These are phyloP conservation scores for Gossypium gossypioides DNA, from an alignment of 441 rosid genomes.

Conservation along the genomic window DNA sequence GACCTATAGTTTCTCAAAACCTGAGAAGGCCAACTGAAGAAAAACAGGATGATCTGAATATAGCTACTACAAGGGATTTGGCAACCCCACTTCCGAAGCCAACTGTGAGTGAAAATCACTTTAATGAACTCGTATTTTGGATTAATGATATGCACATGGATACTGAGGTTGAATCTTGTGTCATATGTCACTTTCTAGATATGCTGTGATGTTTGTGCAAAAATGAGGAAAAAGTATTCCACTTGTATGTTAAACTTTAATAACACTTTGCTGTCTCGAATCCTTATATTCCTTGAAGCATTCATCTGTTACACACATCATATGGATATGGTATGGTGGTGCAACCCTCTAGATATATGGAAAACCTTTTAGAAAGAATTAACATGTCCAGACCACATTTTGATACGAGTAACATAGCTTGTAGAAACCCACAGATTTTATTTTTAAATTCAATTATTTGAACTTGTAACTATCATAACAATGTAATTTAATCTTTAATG, in stretches of 20 bases:
- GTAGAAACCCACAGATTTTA: not conserved
- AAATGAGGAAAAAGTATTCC: not conserved
- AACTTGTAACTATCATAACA: not conserved
- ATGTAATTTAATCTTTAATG: not conserved
- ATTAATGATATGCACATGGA: not conserved
- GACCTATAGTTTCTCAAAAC: conserved; percentile 24
- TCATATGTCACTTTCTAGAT: not conserved
- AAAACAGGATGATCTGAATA: conserved; percentile 29
- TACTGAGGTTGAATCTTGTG: not conserved
- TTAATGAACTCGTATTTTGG: conserved; percentile 1
- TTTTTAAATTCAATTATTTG: not conserved
- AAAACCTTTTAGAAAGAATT: not conserved
- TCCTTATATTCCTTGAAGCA: not conserved
- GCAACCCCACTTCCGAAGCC: conserved; percentile 37
- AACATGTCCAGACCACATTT: not conserved
- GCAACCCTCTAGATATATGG: not conserved
- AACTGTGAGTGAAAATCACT: conserved; percentile 36
- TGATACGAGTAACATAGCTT: not conserved
- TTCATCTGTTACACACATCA: not conserved
- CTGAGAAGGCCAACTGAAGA: conserved; percentile 25
- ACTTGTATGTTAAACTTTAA: not conserved
- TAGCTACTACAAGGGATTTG: conserved; percentile 27
- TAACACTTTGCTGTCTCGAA: not conserved
- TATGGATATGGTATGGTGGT: not conserved
- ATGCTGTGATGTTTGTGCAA: not conserved